phyloP scores from a whole-genome alignment of 2,329 filamentous ascomycete species.

The Diaporthe ilicicola region DNA sequence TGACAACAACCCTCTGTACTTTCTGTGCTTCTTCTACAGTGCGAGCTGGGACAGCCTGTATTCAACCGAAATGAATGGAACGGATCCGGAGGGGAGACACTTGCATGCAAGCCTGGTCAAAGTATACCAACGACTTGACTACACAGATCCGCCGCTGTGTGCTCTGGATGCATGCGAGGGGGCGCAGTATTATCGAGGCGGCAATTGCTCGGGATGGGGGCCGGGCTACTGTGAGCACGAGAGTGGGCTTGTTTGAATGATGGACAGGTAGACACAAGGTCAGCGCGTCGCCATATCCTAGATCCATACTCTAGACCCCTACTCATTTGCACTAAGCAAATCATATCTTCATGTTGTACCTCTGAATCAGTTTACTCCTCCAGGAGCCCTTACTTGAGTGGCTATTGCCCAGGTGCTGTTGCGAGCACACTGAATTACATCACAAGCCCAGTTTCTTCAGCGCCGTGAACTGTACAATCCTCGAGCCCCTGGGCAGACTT shows the following conservation, averaged over 20 bases:
- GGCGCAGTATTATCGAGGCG: constrained; percentile 24
- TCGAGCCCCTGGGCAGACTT: too few relatives aligned
- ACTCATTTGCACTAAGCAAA: too few relatives aligned
- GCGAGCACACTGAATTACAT: too few relatives aligned
- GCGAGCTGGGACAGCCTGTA: constrained; percentile 29
- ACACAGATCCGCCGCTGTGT: constrained; percentile 21
- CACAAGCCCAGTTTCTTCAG: too few relatives aligned
- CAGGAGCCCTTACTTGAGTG: too few relatives aligned
- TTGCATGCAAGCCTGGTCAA: constrained; percentile 13
- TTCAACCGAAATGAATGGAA: neutral
- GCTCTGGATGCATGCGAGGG: constrained; percentile 10
- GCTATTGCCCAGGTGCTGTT: too few relatives aligned
- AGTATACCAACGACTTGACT: constrained; percentile 26
- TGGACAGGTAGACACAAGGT: neutral
- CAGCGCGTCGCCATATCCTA: neutral
- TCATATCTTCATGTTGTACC: too few relatives aligned
- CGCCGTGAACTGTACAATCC: too few relatives aligned
- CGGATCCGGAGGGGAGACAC: neutral
- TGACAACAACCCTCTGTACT: neutral
- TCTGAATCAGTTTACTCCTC: too few relatives aligned
- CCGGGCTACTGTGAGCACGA: neutral
- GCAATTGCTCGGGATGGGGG: constrained; percentile 30
- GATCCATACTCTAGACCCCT: neutral
- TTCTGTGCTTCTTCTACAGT: constrained; percentile 21
- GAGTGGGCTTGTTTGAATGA: neutral